Evolutionary conservation across 108 stramenopile genomes (phyloP).

Genomic region (Mayamaea pseudoterrestris): DNA sequence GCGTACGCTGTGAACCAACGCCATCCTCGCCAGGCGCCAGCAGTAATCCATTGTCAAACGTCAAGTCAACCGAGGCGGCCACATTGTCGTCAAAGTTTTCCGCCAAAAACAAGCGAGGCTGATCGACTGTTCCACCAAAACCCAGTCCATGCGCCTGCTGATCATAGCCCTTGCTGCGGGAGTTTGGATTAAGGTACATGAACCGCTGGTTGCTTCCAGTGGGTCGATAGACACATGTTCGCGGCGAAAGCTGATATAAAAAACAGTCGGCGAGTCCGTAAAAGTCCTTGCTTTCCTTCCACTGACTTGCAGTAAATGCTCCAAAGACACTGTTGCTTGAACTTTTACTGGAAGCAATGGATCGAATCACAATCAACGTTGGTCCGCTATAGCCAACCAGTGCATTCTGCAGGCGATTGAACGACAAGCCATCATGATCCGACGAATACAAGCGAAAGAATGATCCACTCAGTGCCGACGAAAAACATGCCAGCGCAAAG

Average conservation of each 20-base stretch:
- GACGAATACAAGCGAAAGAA: conserved; percentile 73
- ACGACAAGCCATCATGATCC: conserved; percentile 64
- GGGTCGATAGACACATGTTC: conserved; percentile 52
- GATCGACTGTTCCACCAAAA: conserved; percentile 57
- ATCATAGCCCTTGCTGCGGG: conserved; percentile 67
- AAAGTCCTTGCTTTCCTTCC: conserved; percentile 70
- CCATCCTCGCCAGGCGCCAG: conserved; percentile 7
- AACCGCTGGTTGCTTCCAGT: conserved; percentile 42
- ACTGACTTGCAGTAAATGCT: conserved; percentile 49
- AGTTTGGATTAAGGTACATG: conserved; percentile 66
- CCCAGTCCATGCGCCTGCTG: conserved; percentile 75
- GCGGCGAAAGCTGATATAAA: conserved; percentile 34
- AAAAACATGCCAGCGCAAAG: conserved; percentile 43
- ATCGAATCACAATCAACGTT: conserved; percentile 54
- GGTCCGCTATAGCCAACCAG: conserved; percentile 72
- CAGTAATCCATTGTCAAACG: conserved; percentile 59
- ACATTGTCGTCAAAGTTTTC: conserved; percentile 55
- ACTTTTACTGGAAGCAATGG: conserved; percentile 29
- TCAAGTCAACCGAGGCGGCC: conserved; percentile 46
- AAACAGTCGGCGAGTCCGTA: conserved; percentile 76
- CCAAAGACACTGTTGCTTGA: conserved; percentile 44
- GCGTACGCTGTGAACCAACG: background rate
- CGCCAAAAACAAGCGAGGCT: conserved; percentile 59
- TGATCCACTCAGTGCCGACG: conserved; percentile 32
- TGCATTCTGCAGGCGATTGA: conserved; percentile 59